Base-by-base conservation (phyloP, 805 yeast species). In the Starmerella kuoi region DNA sequence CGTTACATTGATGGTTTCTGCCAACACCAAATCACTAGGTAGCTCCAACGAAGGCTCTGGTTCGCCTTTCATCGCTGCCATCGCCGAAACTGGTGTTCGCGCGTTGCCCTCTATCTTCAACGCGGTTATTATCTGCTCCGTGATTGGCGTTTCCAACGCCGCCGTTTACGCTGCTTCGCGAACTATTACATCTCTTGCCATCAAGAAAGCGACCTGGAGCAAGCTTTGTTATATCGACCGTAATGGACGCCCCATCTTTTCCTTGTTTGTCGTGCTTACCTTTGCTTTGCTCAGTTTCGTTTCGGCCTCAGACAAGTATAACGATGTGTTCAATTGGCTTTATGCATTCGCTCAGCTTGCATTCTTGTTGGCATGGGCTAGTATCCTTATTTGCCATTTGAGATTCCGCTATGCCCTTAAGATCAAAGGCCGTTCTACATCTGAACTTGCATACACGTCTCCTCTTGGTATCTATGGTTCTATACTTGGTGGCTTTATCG, bases 41-140 rank as follows among this genome's bases (percentile, higher is more conserved):
- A 69, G 74, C 38, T 58, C 63, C 8, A 31, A 33, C 35, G 70
- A 66, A 23, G 60, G 59, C 17, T 70, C 79, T 31, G 86, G 88
- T 18, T 79, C 91, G 14, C 94, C 94, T 31, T 83, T 82, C 55
- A 87, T 82, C 40, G 77, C 82, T 55, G 94, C 94, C 37, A 77
- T 83, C 55, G 71, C 71, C 48, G 72, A 70, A 51, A 81, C 85
- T 15, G 60, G 68, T 17, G 81, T 83, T 48, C 54, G 58, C 7
- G 87, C 74, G 1, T 64, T 84, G 48, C 86, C 86, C 30, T 80
- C 78, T 51, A 69, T 85, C 37, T 67, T 85, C 55, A 85, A 85
- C 59, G 88, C 78, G 2, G 76, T 83, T 59, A 79, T 85, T 51
- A 61, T 85, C 55, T 61, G 81, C 31, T 79, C 82, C 49, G 86